phyloP scores from a whole-genome alignment of 495 filamentous ascomycete genomes.

The Xylaria bambusicola region DNA sequence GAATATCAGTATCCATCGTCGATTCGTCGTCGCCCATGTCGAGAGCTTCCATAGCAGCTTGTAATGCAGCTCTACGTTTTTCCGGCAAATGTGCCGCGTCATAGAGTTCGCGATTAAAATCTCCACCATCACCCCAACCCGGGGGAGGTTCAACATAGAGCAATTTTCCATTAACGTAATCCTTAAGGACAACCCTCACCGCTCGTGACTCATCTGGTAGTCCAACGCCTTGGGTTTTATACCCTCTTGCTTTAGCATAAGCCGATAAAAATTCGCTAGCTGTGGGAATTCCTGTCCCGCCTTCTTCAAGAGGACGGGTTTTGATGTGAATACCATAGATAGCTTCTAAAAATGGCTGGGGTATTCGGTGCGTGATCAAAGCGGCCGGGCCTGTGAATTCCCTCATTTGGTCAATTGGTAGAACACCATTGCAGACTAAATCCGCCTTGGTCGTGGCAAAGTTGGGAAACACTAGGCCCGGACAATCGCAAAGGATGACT shows the following conservation, averaged over 20 bases:
- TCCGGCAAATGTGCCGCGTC: constrained; percentile 74
- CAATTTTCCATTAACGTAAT: constrained; percentile 95
- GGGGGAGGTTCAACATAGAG: constrained; percentile 90
- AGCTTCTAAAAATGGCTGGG: constrained; percentile 86
- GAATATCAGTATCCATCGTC: constrained; percentile 46
- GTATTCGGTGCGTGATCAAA: constrained; percentile 87
- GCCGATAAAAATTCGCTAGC: constrained; percentile 83
- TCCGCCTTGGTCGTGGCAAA: constrained; percentile 97
- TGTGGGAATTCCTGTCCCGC: constrained; percentile 86
- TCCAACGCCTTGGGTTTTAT: constrained; percentile 81
- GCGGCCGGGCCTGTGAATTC: constrained; percentile 88
- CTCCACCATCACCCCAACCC: constrained; percentile 63
- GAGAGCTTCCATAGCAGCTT: constrained; percentile 46
- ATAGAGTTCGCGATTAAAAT: constrained; percentile 91
- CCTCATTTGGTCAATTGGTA: constrained; percentile 95
- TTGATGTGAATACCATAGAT: constrained; percentile 89
- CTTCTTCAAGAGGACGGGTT: constrained; percentile 84
- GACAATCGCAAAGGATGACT: constrained; percentile 95
- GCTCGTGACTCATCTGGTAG: constrained; percentile 92
- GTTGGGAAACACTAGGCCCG: constrained; percentile 97
- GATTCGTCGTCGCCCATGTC: constrained; percentile 44
- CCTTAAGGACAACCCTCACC: constrained; percentile 88
- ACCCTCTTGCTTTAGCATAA: constrained; percentile 87
- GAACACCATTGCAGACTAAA: constrained; percentile 90
- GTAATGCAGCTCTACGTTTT: constrained; percentile 64